Evolutionary conservation across 805 yeast species (phyloP).

Genomic region (Saturnispora galanensis): DNA sequence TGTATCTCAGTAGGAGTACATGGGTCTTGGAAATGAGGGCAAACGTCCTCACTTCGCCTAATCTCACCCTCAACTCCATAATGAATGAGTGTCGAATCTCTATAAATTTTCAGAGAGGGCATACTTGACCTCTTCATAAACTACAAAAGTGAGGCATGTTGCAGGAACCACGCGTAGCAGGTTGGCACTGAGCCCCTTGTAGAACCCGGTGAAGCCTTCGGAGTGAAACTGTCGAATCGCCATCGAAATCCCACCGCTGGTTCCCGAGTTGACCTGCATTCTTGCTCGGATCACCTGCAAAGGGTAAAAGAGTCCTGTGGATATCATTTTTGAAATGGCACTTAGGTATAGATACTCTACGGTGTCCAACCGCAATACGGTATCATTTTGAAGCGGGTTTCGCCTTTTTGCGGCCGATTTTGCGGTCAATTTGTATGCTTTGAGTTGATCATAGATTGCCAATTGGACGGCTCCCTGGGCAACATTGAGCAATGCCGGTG

Average conservation of each 20-base stretch:
- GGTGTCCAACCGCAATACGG: conserved; percentile 27
- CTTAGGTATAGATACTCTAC: conserved; percentile 57
- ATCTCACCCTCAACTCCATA: conserved; percentile 19
- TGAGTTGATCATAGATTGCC: conserved; percentile 73
- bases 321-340: conserved; percentile 54
- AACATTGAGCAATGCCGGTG: conserved; percentile 70
- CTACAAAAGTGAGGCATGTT: conserved; percentile 80
- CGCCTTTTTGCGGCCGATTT: conserved; percentile 7
- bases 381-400: conserved; percentile 9
- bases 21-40: conserved; percentile 35
- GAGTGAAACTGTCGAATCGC: conserved; percentile 26
- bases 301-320: conserved; percentile 70
- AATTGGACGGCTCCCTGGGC: conserved; percentile 86
- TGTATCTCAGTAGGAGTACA: conserved; percentile 37
- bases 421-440: conserved; percentile 26
- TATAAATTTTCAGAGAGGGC: conserved; percentile 9
- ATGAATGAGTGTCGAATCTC: not conserved
- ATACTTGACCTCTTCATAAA: conserved; percentile 57
- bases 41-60: conserved; percentile 28
- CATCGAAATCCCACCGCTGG: conserved; percentile 27
- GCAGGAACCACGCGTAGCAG: conserved; percentile 82
- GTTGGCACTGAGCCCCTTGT: conserved; percentile 76
- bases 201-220: conserved; percentile 63
- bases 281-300: conserved; percentile 73
- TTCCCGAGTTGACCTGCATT: conserved; percentile 44